phyloP scores from a whole-genome alignment of 1,284 basidiomycete genomes.

The Sutorius eximius region DNA sequence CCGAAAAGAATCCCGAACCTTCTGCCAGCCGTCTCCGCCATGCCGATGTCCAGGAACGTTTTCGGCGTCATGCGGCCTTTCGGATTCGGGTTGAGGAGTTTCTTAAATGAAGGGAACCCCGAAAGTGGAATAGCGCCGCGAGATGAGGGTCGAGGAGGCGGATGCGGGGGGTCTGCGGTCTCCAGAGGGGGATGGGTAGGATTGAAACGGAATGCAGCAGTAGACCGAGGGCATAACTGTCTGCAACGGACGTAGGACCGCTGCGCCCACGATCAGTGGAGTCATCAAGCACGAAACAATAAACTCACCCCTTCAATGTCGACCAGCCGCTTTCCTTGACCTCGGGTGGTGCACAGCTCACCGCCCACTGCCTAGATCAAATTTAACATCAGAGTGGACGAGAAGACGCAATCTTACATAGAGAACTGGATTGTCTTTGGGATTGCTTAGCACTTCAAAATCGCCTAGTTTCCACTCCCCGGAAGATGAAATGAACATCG shows the following conservation, averaged over 20 bases:
- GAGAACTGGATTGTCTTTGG: slow-evolving; percentile 67
- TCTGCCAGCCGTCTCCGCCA: slow-evolving; percentile 60
- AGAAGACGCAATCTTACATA: slow-evolving; percentile 59
- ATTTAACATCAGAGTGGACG: slow-evolving; percentile 9
- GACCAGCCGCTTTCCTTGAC: slow-evolving; percentile 90
- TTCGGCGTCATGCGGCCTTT: slow-evolving; percentile 77
- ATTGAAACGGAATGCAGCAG: slow-evolving; percentile 84
- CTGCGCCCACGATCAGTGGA: slow-evolving; percentile 41
- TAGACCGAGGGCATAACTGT: slow-evolving; percentile 86
- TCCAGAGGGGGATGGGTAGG: slow-evolving; percentile 70
- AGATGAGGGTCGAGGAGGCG: slow-evolving; percentile 69
- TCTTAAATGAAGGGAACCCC: slow-evolving; percentile 83
- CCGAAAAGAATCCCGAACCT: slow-evolving; percentile 77
- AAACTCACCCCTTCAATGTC: slow-evolving; percentile 73
- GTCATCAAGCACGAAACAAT: not conserved
- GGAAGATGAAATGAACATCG: slow-evolving; percentile 86
- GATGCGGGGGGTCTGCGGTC: slow-evolving; percentile 67
- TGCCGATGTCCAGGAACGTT: slow-evolving; percentile 78
- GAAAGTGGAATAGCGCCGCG: slow-evolving; percentile 77
- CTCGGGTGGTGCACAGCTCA: slow-evolving; percentile 75
- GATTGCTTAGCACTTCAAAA: slow-evolving; percentile 88
- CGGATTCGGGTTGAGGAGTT: slow-evolving; percentile 85
- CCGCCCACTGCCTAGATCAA: slow-evolving; percentile 66
- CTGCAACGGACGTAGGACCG: slow-evolving; percentile 68
- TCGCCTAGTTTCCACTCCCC: slow-evolving; percentile 98